These are phyloP conservation scores for Penicillium mononematosum DNA, from an alignment of 495 filamentous ascomycete genomes.

Conservation along the genomic window DNA sequence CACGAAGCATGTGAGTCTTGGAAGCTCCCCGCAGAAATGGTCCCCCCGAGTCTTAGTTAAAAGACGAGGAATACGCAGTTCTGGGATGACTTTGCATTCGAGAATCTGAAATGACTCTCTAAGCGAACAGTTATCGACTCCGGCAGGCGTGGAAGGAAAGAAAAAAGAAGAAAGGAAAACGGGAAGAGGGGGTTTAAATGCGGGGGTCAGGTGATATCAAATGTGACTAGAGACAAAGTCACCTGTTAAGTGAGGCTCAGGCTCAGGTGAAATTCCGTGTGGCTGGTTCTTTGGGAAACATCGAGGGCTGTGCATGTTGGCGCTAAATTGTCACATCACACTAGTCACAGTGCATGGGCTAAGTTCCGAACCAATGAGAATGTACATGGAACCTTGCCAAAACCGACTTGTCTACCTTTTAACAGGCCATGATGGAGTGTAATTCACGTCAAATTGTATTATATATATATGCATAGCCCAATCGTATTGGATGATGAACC, in stretches of 20 bases:
- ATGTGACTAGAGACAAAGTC: slow-evolving; percentile 8
- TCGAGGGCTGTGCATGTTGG: slow-evolving; percentile 4
- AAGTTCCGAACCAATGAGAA: background rate
- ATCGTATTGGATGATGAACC: slow-evolving; percentile 17
- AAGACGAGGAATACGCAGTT: slow-evolving; percentile 22
- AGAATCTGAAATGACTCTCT: slow-evolving; percentile 30
- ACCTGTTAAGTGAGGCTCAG: slow-evolving; percentile 7
- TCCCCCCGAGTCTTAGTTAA: slow-evolving; percentile 27
- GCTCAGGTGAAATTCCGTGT: background rate
- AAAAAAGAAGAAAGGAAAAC: slow-evolving; percentile 13
- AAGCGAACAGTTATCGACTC: slow-evolving; percentile 40
- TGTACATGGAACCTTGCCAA: background rate
- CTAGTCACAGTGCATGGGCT: background rate
- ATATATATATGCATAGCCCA: background rate
- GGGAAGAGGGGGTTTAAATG: slow-evolving; percentile 32
- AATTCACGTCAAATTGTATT: background rate
- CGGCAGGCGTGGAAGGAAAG: slow-evolving; percentile 33
- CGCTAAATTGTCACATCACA: slow-evolving; percentile 15
- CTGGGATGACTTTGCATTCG: slow-evolving; percentile 33
- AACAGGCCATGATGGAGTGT: background rate
- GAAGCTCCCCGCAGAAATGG: slow-evolving; percentile 36
- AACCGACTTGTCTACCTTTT: background rate
- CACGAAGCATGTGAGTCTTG: slow-evolving; percentile 35
- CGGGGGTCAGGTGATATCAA: slow-evolving; percentile 32
- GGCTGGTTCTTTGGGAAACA: background rate